A percentile compares a stretch with the other conserved stretches of the same genome.
Evolutionary conservation across 441 rosid species (phyloP).

Genomic region (Euphorbia celastroides): DNA sequence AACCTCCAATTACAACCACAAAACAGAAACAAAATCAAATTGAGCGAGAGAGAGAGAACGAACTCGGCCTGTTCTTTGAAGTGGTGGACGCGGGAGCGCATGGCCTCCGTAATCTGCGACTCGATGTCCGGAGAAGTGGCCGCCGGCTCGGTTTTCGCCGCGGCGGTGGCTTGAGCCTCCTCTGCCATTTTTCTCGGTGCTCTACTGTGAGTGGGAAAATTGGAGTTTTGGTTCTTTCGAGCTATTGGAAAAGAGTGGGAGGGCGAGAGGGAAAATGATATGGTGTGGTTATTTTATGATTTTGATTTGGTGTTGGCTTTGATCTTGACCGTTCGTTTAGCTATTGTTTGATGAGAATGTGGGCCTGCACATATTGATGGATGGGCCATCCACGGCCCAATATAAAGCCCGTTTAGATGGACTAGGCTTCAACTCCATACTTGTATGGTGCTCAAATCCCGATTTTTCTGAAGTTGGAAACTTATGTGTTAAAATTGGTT

Average conservation of each 20-base stretch:
- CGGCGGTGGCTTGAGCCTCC: slow-evolving; percentile 17
- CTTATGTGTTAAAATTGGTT: too few relatives aligned
- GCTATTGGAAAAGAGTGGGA: not conserved
- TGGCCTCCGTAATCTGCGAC: slow-evolving; percentile 53
- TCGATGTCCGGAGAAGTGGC: slow-evolving; percentile 31
- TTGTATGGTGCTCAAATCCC: too few relatives aligned
- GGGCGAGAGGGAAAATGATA: not conserved
- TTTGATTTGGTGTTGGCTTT: not conserved
- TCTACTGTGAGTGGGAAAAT: not conserved
- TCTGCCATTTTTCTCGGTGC: slow-evolving; percentile 26
- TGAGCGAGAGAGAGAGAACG: slow-evolving; percentile 13
- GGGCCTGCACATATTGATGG: too few relatives aligned
- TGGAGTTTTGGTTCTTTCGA: not conserved
- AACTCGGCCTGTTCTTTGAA: slow-evolving; percentile 65
- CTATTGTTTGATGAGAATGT: too few relatives aligned
- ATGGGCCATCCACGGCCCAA: too few relatives aligned
- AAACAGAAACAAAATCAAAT: not conserved
- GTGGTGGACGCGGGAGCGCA: slow-evolving; percentile 62
- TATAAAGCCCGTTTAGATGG: too few relatives aligned
- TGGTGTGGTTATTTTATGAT: not conserved
- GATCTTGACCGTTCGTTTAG: slow-evolving; percentile 12
- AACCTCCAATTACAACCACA: not conserved
- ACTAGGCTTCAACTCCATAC: too few relatives aligned
- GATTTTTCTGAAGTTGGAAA: too few relatives aligned
- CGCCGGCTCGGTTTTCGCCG: not conserved